phyloP scores from a whole-genome alignment of 306 rosid genomes.

The Potentilla sterilis region DNA sequence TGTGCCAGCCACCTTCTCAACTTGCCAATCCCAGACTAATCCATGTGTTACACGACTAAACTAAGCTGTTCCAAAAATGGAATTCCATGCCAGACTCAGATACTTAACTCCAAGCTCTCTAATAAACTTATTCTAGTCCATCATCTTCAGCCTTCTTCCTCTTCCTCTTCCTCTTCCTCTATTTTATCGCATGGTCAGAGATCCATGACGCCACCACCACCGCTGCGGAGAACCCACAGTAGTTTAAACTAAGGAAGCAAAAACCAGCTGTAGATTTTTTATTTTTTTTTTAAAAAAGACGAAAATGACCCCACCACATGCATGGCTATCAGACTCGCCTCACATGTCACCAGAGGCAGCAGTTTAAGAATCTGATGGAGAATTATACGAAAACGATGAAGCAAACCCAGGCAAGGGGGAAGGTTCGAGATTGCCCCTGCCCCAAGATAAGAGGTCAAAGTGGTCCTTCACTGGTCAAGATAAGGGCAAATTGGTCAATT shows the following conservation, averaged over 20 bases:
- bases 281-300: neutral
- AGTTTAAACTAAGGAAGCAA: neutral
- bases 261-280: conserved; percentile 20
- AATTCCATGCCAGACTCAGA: neutral
- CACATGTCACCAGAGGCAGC: conserved; percentile 2
- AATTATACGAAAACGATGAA: conserved; percentile 3
- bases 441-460: conserved; percentile 42
- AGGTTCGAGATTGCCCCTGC: conserved; percentile 26
- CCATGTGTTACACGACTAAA: neutral
- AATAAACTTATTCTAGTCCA: neutral
- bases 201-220: conserved; percentile 16
- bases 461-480: conserved; percentile 25
- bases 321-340: neutral
- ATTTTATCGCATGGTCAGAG: conserved; percentile 25
- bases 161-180: neutral
- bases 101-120: neutral
- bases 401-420: neutral
- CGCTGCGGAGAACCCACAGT: conserved; percentile 3
- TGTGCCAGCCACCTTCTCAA: conserved; percentile 25
- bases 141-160: neutral
- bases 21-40: conserved; percentile 18
- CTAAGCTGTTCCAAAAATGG: neutral
- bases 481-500: conserved; percentile 41
- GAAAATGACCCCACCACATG: conserved; percentile 16
- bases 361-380: neutral